Percentiles rank a stretch among this genome's conserved stretches.
Conservation (phyloP, 2,329 filamentous ascomycete species). For the Pseudogymnoascus destructans region DNA sequence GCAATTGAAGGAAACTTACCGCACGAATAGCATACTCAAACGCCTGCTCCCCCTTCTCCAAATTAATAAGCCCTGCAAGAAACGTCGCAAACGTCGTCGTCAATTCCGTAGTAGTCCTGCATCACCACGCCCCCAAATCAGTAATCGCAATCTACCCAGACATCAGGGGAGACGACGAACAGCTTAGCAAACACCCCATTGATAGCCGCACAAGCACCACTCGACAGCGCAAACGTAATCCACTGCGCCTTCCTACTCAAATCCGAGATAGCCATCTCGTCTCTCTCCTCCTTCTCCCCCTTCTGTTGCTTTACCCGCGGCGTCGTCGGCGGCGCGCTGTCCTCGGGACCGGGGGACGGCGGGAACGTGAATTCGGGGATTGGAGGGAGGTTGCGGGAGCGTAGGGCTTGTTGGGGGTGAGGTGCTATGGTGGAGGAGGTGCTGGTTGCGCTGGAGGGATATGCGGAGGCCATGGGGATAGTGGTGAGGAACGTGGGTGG, state of each 20-base stretch:
- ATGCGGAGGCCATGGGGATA: conserved; percentile 80
- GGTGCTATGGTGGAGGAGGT: conserved; percentile 92
- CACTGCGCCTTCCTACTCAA: conserved; percentile 36
- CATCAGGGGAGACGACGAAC: conserved; percentile 33
- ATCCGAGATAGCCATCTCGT: conserved; percentile 20
- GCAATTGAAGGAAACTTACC: conserved; percentile 27
- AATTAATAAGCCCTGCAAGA: conserved; percentile 32
- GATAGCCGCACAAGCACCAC: conserved; percentile 64
- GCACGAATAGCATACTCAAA: conserved; percentile 38
- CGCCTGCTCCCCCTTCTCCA: conserved; percentile 32
- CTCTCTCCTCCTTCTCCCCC: conserved; percentile 12
- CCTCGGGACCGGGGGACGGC: not conserved
- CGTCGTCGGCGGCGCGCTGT: not conserved
- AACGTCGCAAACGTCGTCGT: conserved; percentile 38
- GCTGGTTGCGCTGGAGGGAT: conserved; percentile 82
- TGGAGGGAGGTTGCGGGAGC: conserved; percentile 41
- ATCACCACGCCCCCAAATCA: not conserved
- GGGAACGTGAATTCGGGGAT: conserved; percentile 7
- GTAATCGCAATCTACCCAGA: not conserved
- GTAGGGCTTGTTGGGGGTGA: conserved; percentile 76
- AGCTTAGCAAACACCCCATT: conserved; percentile 78
- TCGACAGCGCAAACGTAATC: conserved; percentile 58
- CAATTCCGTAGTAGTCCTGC: conserved; percentile 41
- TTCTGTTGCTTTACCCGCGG: not conserved
- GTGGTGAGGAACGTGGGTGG: conserved; percentile 10